phyloP scores from a whole-genome alignment of 1,284 basidiomycete genomes.

The Fomes fomentarius region DNA sequence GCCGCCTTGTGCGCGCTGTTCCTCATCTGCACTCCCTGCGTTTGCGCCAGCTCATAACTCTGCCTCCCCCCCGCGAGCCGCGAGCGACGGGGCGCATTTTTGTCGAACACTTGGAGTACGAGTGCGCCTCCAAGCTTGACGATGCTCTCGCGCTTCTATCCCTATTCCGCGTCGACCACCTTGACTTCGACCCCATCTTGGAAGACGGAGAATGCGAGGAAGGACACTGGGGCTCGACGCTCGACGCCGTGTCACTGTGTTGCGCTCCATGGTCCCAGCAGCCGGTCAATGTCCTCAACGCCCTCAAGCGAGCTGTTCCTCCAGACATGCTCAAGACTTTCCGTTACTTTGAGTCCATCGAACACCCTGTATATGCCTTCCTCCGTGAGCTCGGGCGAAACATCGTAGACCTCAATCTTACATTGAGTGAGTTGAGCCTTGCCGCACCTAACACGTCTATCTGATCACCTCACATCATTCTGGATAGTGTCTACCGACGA shows the following conservation, averaged over 20 bases:
- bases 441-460: too few relatives aligned
- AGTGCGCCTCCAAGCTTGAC: background rate
- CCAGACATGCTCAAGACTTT: constrained; percentile 7
- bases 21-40: constrained; percentile 1
- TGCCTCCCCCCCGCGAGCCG: background rate
- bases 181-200: constrained; percentile 8
- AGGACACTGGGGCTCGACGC: background rate
- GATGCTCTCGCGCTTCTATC: constrained; percentile 1
- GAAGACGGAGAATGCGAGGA: background rate
- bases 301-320: background rate
- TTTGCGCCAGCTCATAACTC: constrained; percentile 1
- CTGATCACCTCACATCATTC: background rate
- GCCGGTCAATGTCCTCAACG: background rate
- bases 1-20: background rate
- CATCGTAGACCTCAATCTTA: constrained; percentile 7
- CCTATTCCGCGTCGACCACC: constrained; percentile 3
- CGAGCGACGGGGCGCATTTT: background rate
- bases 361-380: background rate
- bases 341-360: background rate
- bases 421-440: background rate
- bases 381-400: constrained; percentile 1
- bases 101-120: constrained; percentile 11
- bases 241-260: constrained; percentile 3
- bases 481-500: background rate
- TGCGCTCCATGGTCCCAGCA: background rate